phyloP scores from a whole-genome alignment of 1,284 basidiomycete genomes.

The Sanguinoderma infundibulare region DNA sequence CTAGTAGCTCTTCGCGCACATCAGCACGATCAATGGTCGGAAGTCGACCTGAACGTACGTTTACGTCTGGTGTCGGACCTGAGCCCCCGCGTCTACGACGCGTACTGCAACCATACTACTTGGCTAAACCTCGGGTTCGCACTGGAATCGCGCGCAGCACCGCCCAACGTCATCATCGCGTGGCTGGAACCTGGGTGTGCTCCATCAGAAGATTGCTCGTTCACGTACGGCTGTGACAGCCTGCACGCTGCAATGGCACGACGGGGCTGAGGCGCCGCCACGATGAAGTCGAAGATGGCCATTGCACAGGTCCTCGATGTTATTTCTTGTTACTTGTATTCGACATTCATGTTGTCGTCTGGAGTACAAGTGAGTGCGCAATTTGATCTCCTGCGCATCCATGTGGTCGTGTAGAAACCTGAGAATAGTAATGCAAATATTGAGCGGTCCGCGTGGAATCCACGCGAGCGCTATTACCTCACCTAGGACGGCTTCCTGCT shows the following conservation, averaged over 20 bases:
- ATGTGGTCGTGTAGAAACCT: neutral
- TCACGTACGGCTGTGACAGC: conserved; percentile 1
- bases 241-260: neutral
- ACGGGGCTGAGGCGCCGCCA: neutral
- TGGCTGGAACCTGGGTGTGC: neutral
- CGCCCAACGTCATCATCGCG: neutral
- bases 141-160: neutral
- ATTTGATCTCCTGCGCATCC: neutral
- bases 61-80: neutral
- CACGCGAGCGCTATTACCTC: neutral
- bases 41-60: neutral
- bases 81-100: neutral
- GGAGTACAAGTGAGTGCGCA: neutral
- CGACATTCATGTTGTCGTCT: neutral
- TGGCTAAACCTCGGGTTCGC: neutral
- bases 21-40: neutral
- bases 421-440: neutral
- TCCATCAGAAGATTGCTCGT: neutral
- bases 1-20: neutral
- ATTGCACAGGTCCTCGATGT: neutral
- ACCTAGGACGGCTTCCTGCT: conserved; percentile 3
- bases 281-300: neutral
- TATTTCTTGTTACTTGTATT: neutral
- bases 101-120: neutral
- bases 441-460: conserved; percentile 2